phyloP scores from a whole-genome alignment of 495 filamentous ascomycete species.

The Podospora pseudoanserina region DNA sequence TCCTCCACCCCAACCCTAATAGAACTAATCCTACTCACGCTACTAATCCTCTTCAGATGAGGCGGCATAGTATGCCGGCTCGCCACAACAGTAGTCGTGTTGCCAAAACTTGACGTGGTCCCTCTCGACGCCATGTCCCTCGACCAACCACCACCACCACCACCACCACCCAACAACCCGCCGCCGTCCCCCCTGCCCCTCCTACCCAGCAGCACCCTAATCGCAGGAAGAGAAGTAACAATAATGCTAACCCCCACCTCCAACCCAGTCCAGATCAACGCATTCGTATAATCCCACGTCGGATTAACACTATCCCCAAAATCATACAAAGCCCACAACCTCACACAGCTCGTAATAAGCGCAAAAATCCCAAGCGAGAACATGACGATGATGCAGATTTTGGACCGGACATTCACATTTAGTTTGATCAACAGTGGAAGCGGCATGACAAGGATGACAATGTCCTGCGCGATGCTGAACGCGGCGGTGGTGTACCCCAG shows the following conservation, averaged over 20 bases:
- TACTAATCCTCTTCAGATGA: constrained; percentile 18
- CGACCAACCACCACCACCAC: not conserved
- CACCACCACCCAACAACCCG: not conserved
- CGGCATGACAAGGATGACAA: constrained; percentile 42
- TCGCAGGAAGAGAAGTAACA: constrained; percentile 37
- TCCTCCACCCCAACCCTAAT: constrained; percentile 8
- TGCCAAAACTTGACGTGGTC: constrained; percentile 19
- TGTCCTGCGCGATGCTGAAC: constrained; percentile 39
- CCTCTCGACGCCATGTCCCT: not conserved
- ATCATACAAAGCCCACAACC: constrained; percentile 32
- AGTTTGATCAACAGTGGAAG: constrained; percentile 35
- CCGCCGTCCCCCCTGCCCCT: not conserved
- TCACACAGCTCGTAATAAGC: constrained; percentile 37
- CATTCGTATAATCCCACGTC: constrained; percentile 41
- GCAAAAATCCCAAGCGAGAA: constrained; percentile 45
- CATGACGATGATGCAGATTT: constrained; percentile 40
- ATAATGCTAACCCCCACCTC: constrained; percentile 41
- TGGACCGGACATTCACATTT: constrained; percentile 33
- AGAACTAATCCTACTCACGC: constrained; percentile 18
- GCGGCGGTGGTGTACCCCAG: constrained; percentile 34
- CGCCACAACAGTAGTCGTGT: constrained; percentile 11
- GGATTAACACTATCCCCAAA: constrained; percentile 38
- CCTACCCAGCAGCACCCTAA: constrained; percentile 28
- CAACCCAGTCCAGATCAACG: constrained; percentile 37
- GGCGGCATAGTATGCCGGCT: constrained; percentile 15